Conservation (phyloP, 2,329 filamentous ascomycete genomes). For the Diaporthe sp. region DNA sequence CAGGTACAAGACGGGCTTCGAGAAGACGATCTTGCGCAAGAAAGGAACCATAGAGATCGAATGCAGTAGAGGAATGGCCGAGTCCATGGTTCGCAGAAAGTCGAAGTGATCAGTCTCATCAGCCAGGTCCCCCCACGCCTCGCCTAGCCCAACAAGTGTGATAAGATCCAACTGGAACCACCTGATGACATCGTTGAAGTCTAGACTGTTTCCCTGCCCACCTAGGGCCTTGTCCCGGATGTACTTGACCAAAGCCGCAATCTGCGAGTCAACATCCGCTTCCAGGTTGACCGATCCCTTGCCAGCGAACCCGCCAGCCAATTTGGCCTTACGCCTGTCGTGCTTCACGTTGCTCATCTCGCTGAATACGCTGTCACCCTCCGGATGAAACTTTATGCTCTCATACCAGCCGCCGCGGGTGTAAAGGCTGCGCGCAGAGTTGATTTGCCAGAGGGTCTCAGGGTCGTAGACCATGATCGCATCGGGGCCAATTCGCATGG, state of each 20-base stretch:
- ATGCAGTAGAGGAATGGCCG: slow-evolving; percentile 5
- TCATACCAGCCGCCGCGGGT: slow-evolving; percentile 47
- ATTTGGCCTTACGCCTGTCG: slow-evolving; percentile 49
- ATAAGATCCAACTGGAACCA: slow-evolving; percentile 40
- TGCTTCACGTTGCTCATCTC: slow-evolving; percentile 46
- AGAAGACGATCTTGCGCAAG: slow-evolving; percentile 20
- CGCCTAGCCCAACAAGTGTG: slow-evolving; percentile 29
- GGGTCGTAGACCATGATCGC: slow-evolving; percentile 47
- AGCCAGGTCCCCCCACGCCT: slow-evolving; percentile 39
- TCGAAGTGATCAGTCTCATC: slow-evolving; percentile 35
- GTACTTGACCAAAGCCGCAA: slow-evolving; percentile 32
- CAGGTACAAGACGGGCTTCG: slow-evolving; percentile 9
- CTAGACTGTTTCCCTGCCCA: slow-evolving; percentile 7
- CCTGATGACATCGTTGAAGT: slow-evolving; percentile 34
- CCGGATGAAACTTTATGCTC: slow-evolving; percentile 47
- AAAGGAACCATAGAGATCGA: slow-evolving; percentile 6
- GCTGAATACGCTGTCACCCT: slow-evolving; percentile 47
- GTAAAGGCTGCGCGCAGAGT: slow-evolving; percentile 48
- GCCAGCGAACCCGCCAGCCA: slow-evolving; percentile 47
- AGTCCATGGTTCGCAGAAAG: not conserved
- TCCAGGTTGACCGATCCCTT: slow-evolving; percentile 48
- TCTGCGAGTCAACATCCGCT: slow-evolving; percentile 39
- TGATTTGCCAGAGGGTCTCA: slow-evolving; percentile 47
- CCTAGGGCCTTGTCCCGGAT: slow-evolving; percentile 15
- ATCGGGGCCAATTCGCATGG: slow-evolving; percentile 49